Base-by-base conservation (phyloP, 129 eudicot genomes). In the Scalesia atractyloides region DNA sequence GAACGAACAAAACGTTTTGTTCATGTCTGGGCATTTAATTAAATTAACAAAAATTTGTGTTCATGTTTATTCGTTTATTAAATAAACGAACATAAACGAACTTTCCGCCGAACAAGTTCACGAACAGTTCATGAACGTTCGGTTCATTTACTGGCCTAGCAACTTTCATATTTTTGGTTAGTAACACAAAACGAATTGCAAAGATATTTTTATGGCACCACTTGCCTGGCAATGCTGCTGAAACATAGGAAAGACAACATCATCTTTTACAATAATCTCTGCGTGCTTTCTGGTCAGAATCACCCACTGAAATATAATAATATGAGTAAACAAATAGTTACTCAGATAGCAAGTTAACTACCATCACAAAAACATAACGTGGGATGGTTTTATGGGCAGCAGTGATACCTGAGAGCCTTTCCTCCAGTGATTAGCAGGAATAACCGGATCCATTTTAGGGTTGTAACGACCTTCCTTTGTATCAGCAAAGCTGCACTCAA, bases 361-460 rank as follows among this genome's bases (percentile, higher is more conserved):
- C n/a, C 66, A 17, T 26, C 19, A 15, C 19, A 43, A 17, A 71
- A 64, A 41, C 4, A 70, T 47, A 43, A 65, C 18, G 71, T 61
- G 36, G 64, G 64, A 15, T 44, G 60, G 80, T 76, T 68, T 46
- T 39, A 13, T 11, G 11, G 36, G 53, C 39, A 64, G 18, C 50
- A 41, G 37, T 62, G 20, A 61, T 86, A 94, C 98, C 96, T 94
- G 98, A 44, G 98, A 94, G 69, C 98, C 98, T 86, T 94, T 94
- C 76, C 98, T 88, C 98, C 98, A 94, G 72, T 84, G 74, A 20
- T 84, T 66, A 48, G 86, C 85, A 43, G 86, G 89, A 64, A 94
- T 83, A 3, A 94, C 86, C 44, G 98, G 97, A 76, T 94, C 82
- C 98, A 94, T 94, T 75, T 83, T 90, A 3, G 98, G 98, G 69